These are phyloP conservation scores for Xylariaceae sp. DNA, from an alignment of 2,329 filamentous ascomycete genomes.

Conservation along the genomic window DNA sequence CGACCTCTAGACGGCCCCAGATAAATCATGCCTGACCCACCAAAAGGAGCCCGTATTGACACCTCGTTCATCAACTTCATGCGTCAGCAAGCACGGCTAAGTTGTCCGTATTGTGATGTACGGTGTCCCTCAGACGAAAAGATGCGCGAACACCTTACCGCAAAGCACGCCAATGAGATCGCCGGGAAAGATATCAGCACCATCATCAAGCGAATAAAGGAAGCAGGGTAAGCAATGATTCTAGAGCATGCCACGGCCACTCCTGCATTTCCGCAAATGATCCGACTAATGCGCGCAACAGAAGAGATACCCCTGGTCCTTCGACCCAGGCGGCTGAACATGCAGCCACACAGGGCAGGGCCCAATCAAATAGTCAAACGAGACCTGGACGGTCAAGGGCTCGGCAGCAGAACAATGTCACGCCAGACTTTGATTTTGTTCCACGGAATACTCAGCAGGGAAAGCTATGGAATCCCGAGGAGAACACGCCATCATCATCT, in stretches of 20 bases:
- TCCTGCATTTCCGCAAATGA: not conserved
- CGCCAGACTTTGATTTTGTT: slow-evolving; percentile 24
- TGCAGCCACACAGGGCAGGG: not conserved
- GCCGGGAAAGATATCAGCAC: slow-evolving; percentile 11
- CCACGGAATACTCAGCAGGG: slow-evolving; percentile 18
- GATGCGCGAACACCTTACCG: slow-evolving; percentile 11
- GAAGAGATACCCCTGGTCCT: slow-evolving; percentile 9
- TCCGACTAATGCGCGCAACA: too few relatives aligned
- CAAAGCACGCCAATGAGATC: slow-evolving; percentile 8
- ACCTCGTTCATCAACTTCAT: slow-evolving; percentile 10
- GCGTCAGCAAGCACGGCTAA: slow-evolving; percentile 7
- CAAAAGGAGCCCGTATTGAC: slow-evolving; percentile 8
- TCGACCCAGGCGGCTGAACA: not conserved
- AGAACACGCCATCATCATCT: slow-evolving; percentile 1
- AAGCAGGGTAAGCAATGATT: slow-evolving; percentile 10
- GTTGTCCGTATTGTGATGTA: slow-evolving; percentile 10
- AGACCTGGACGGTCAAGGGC: slow-evolving; percentile 22
- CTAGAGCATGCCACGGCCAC: too few relatives aligned
- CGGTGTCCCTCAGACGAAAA: slow-evolving; percentile 6
- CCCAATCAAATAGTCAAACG: slow-evolving; percentile 21
- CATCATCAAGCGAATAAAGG: slow-evolving; percentile 13
- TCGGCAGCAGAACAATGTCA: slow-evolving; percentile 9
- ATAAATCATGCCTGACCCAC: slow-evolving; percentile 2
- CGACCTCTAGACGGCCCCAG: too few relatives aligned
- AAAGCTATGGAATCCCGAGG: slow-evolving; percentile 26